Evolutionary conservation across 306 rosid genomes (phyloP), one percentile per base, ranked within the genome.

Genomic region (Quillaja saponaria): DNA sequence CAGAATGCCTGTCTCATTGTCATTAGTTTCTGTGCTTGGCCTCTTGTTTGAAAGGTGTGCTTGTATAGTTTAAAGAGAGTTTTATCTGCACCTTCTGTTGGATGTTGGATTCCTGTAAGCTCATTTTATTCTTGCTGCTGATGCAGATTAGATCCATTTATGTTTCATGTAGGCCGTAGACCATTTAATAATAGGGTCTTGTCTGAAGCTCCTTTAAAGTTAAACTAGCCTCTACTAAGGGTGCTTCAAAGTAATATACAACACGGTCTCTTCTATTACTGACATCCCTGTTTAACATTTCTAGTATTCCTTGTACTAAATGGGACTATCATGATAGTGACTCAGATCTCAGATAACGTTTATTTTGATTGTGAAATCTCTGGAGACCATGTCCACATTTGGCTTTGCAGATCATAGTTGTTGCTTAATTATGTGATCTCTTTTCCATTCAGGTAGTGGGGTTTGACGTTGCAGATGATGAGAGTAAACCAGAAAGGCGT

Each of bases 401-500:
- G 16, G 3, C 63, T 5, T 20, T 7, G n/a, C 4, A 33, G 16
- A n/a, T 55, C 16, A 16, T 25, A 33, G 2, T 5, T 4, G 49
- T 15, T 40, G 61, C 34, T 20, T 58, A 13, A 58, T 58, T 13
- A 6, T 42, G 44, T 33, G 11, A 13, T 69, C 60, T 49, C 21
- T 56, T 76, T 52, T 47, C 7, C 9, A 34, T 58, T 28, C 81
- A 90, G 97, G 92, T 84, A 71, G 92, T 90, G 73, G 95, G 97
- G 54, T 87, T 87, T 71, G 95, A 90, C 44, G 51, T 90, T 67
- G 97, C 87, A 45, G 92, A 90, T 47, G 97, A 90, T 71, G 97
- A 90, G 70, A 87, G 97, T 69, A 87, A 80, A 77, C 97, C 90
- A 46, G 97, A 90, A 81, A 85, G 95, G 67, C 88, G 82, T n/a